Base-by-base conservation (phyloP, 192 early-diverging fungal species). In the Linnemannia zychae region DNA sequence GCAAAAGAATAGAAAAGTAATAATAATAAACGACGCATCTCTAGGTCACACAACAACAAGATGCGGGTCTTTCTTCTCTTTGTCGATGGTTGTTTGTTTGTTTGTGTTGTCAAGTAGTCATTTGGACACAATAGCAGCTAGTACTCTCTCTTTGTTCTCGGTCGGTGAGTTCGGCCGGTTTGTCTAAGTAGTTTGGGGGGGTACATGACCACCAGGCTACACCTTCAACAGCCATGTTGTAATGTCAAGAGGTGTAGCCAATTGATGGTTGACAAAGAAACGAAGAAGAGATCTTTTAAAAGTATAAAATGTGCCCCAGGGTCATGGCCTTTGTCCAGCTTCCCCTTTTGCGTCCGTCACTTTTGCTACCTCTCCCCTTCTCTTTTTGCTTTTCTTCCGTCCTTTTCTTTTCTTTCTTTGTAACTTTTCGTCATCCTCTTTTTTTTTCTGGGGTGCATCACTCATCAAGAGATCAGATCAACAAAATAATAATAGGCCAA, bases 381-480 rank as follows among this genome's bases (percentile, higher is more conserved):
- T 37, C 20, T 31, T 72, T 73, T 5, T 73, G 1, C n/a, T 53
- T 17, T 33, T 33, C 4, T 16, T 3, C 28, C 49, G 15, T 31
- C 33, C 49, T 24, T 31, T 20, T 1, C 9, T 49, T 9, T 22
- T 48, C 46, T 28, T 24, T 57, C 31, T 53, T 50, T 38, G 49
- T 72, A 11, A 18, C 20, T 31, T 24, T 52, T 73, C 50, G 47
- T 22, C 46, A 52, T 73, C 72, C 49, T 46, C 53, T 33, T 33
- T 75, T 48, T 69, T 68, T 63, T 65, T 37, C 46, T 33, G 20
- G 37, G 20, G 13, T 44, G 52, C 72, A 49, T 57, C 71, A 50
- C 17, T 37, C 71, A 48, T 72, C 52, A n/a, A 20, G n/a, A 57
- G 57, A 63, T 63, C 57, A 4, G 28, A 63, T 40, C 70, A 40